phyloP scores from a whole-genome alignment of 1,284 basidiomycete species.

The Phylloporus sp. region DNA sequence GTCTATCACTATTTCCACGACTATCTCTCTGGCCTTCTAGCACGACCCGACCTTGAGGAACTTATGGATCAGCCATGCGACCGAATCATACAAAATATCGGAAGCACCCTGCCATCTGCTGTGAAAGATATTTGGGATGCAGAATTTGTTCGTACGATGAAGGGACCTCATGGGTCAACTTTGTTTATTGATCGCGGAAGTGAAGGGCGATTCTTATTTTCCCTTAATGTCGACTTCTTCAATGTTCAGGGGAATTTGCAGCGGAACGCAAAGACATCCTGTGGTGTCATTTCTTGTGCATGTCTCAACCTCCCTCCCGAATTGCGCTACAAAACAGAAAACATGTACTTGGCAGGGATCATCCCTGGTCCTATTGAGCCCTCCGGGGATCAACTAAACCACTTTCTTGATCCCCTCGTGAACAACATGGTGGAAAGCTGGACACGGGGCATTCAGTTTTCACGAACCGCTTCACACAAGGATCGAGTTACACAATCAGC shows the following conservation, averaged over 20 bases:
- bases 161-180: neutral
- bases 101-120: neutral
- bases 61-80: slow-evolving; percentile 28
- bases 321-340: slow-evolving; percentile 37
- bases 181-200: slow-evolving; percentile 6
- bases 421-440: slow-evolving; percentile 36
- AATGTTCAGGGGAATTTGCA: slow-evolving; percentile 8
- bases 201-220: slow-evolving; percentile 10
- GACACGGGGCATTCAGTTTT: slow-evolving; percentile 35
- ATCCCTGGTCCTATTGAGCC: slow-evolving; percentile 37
- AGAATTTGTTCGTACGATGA: slow-evolving; percentile 5
- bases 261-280: slow-evolving; percentile 2
- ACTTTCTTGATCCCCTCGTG: slow-evolving; percentile 35
- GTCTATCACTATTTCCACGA: slow-evolving; percentile 8
- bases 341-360: slow-evolving; percentile 42
- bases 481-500: slow-evolving; percentile 26
- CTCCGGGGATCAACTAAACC: slow-evolving; percentile 34
- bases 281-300: slow-evolving; percentile 10
- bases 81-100: neutral
- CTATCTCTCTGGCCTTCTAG: slow-evolving; percentile 24
- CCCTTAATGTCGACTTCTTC: slow-evolving; percentile 19
- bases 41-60: slow-evolving; percentile 19
- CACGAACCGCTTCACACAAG: slow-evolving; percentile 21
- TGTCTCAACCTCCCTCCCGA: slow-evolving; percentile 39
- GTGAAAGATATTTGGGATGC: slow-evolving; percentile 14